Evolutionary conservation across 2,329 filamentous ascomycete genomes (phyloP).

Genomic region (Pseudogymnoascus sp.): DNA sequence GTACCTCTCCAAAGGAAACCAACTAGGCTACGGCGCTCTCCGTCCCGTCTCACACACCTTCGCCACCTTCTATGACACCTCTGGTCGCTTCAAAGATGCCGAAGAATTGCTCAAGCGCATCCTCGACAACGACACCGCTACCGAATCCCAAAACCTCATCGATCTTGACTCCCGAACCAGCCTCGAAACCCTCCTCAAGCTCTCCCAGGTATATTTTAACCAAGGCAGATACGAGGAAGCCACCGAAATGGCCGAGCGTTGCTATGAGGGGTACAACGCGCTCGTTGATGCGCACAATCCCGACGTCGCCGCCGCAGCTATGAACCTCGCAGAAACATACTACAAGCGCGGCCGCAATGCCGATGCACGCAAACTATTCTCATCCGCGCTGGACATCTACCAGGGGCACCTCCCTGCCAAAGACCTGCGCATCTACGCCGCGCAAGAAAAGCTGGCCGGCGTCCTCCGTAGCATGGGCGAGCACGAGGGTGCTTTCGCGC

Average conservation of each 20-base stretch:
- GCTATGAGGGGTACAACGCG: not conserved
- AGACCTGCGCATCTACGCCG: not conserved
- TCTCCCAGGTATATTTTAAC: not conserved
- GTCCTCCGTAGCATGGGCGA: slow-evolving; percentile 1
- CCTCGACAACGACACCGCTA: slow-evolving; percentile 1
- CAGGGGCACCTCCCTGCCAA: not conserved
- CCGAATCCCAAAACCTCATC: slow-evolving; percentile 8
- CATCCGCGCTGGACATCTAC: not conserved
- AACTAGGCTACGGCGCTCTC: not conserved
- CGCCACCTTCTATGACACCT: not conserved
- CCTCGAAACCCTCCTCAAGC: not conserved
- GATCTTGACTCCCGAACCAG: slow-evolving; percentile 3
- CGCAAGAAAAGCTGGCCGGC: not conserved
- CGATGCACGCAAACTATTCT: slow-evolving; percentile 7
- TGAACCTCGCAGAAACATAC: not conserved
- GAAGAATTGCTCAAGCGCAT: not conserved
- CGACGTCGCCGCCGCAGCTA: not conserved
- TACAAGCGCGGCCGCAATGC: not conserved
- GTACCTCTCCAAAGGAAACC: not conserved
- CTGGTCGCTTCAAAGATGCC: not conserved
- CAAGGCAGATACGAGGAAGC: slow-evolving; percentile 13
- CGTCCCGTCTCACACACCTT: not conserved
- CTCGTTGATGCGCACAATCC: not conserved
- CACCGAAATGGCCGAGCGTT: not conserved
- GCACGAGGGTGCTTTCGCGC: not conserved